phyloP scores from a whole-genome alignment of 176 grass and related monocot genomes.

The Olyra latifolia region DNA sequence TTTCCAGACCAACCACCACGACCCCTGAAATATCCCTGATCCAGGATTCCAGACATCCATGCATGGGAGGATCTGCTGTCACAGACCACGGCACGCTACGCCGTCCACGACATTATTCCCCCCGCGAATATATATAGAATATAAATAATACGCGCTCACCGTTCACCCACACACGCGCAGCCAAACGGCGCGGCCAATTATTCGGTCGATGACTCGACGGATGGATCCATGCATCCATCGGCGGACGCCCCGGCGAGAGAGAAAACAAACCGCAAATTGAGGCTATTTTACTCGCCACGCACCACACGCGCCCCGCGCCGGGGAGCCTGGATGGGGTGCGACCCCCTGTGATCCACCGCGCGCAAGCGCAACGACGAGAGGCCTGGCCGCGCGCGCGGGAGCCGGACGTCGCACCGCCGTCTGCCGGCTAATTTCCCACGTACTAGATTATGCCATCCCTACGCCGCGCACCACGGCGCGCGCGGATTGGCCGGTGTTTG shows the following conservation, averaged over 20 bases:
- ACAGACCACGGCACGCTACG: not conserved
- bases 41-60: too few relatives aligned
- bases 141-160: not conserved
- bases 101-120: not conserved
- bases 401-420: too few relatives aligned
- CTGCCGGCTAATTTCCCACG: not conserved
- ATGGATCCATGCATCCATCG: too few relatives aligned
- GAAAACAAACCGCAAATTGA: not conserved
- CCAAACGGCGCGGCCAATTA: not conserved
- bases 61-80: not conserved
- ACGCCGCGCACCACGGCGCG: not conserved
- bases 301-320: too few relatives aligned
- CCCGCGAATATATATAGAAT: too few relatives aligned
- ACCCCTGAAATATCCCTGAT: too few relatives aligned
- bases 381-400: too few relatives aligned
- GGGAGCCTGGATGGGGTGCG: not conserved
- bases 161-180: not conserved
- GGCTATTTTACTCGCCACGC: not conserved
- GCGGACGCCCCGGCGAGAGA: not conserved
- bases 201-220: not conserved
- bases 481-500: not conserved
- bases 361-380: too few relatives aligned
- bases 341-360: conserved; percentile 36
- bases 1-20: not conserved
- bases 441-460: too few relatives aligned